Conservation (phyloP, 768 basidiomycete species). For the Mycena rosella region DNA sequence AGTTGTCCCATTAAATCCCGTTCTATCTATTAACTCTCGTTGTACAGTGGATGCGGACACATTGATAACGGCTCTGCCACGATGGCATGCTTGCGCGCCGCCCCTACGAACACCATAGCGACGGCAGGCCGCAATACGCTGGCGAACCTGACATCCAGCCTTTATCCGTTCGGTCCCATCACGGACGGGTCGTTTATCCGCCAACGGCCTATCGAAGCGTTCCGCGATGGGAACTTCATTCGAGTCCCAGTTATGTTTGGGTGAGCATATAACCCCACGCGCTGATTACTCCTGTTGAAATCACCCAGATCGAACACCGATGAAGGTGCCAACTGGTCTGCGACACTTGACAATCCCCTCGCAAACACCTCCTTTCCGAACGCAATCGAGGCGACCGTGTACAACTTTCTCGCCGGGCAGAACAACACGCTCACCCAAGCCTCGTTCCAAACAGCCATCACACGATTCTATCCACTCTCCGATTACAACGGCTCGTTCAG, state of each 20-base stretch:
- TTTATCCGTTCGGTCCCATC: conserved; percentile 56
- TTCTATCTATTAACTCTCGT: background rate
- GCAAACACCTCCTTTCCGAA: conserved; percentile 56
- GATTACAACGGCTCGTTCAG: conserved; percentile 51
- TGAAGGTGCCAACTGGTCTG: conserved; percentile 58
- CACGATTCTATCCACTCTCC: conserved; percentile 49
- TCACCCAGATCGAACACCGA: conserved; percentile 53
- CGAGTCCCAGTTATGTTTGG: conserved; percentile 57
- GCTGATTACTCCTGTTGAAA: background rate
- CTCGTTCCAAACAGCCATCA: conserved; percentile 48
- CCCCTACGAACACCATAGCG: conserved; percentile 44
- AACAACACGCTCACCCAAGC: conserved; percentile 46
- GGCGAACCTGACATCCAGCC: conserved; percentile 45
- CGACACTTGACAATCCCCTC: conserved; percentile 45
- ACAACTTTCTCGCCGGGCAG: conserved; percentile 57
- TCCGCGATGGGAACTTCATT: conserved; percentile 51
- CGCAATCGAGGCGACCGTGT: conserved; percentile 54
- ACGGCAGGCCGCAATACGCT: conserved; percentile 49
- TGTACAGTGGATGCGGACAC: conserved; percentile 43
- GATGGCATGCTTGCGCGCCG: conserved; percentile 51
- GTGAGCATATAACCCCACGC: conserved; percentile 29
- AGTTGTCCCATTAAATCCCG: conserved; percentile 14
- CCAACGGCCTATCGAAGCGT: conserved; percentile 55
- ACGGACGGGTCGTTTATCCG: conserved; percentile 51
- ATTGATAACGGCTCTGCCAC: conserved; percentile 32